Evolutionary conservation across 2,329 filamentous ascomycete genomes (phyloP).

Genomic region (Sporothrix globosa): DNA sequence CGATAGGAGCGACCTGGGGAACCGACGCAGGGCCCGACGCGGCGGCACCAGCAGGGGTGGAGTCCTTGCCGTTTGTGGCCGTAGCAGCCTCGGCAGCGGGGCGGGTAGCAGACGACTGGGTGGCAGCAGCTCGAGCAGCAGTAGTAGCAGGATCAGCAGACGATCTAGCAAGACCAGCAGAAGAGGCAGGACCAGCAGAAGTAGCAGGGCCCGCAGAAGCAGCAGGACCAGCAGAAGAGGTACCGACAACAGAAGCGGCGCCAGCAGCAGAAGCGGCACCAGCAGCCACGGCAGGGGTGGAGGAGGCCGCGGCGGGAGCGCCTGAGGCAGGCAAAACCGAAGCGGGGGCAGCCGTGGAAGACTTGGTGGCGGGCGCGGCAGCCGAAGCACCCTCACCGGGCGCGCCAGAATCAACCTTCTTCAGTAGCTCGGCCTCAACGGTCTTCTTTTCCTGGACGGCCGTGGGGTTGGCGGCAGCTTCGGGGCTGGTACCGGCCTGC

Average conservation of each 20-base stretch:
- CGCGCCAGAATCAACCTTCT: conserved; percentile 50
- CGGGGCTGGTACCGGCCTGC: conserved; percentile 64
- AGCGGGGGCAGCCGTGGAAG: conserved; percentile 28
- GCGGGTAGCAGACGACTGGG: conserved; percentile 34
- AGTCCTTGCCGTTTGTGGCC: conserved; percentile 47
- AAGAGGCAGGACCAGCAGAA: no score
- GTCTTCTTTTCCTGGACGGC: conserved; percentile 75
- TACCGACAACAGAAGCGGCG: not conserved
- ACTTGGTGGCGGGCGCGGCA: conserved; percentile 35
- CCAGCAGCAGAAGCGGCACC: conserved; percentile 44
- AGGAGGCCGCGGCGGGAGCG: conserved; percentile 31
- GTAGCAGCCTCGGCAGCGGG: conserved; percentile 27
- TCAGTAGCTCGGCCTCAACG: conserved; percentile 73
- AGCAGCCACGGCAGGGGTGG: conserved; percentile 15
- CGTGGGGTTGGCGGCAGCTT: conserved; percentile 69
- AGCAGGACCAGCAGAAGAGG: no score
- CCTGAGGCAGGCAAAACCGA: no score
- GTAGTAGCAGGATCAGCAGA: conserved; percentile 38
- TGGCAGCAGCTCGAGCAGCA: not conserved
- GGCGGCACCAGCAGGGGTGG: conserved; percentile 32
- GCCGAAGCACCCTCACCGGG: conserved; percentile 39
- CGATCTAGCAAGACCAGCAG: conserved; percentile 32
- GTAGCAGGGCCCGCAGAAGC: not conserved
- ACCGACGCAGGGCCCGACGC: conserved; percentile 44
- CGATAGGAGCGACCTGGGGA: conserved; percentile 36